Conservation (phyloP, 164 flowering plant genomes). For the Sedum album region DNA sequence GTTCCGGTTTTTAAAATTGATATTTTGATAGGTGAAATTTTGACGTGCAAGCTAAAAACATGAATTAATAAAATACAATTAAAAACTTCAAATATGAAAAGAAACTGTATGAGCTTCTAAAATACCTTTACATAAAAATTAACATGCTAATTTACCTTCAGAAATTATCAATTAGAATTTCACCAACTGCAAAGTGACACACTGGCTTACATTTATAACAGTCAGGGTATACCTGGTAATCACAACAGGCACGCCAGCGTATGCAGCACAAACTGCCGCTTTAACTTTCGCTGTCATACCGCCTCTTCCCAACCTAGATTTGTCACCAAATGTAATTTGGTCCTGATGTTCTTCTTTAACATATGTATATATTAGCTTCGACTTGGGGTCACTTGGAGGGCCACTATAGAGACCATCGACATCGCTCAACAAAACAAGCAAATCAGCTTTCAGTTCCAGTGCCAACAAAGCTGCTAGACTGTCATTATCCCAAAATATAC, state of each 20-base stretch:
- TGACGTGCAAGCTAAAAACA: too few species aligned
- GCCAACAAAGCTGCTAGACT: constrained; percentile 83
- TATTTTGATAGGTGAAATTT: too few species aligned
- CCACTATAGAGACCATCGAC: constrained; percentile 89
- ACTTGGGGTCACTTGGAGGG: constrained; percentile 71
- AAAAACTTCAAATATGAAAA: too few species aligned
- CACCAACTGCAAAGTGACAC: background rate
- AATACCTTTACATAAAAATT: too few species aligned
- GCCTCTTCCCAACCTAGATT: constrained; percentile 85
- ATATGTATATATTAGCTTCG: constrained; percentile 69
- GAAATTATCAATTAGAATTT: too few species aligned
- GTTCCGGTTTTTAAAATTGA: too few species aligned
- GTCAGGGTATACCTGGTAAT: constrained; percentile 54
- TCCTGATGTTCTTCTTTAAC: constrained; percentile 58
- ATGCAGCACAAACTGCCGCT: constrained; percentile 73
- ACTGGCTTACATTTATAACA: background rate
- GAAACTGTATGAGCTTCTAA: too few species aligned
- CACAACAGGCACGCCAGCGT: constrained; percentile 77
- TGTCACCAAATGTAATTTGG: constrained; percentile 81
- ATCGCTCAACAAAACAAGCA: constrained; percentile 81
- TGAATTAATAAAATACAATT: too few species aligned
- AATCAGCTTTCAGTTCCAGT: constrained; percentile 77
- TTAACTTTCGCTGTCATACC: constrained; percentile 96
- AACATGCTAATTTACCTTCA: too few species aligned
- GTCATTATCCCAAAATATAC: constrained; percentile 95